Base-by-base conservation (phyloP, 331 rosid species). In the Acacia pycnantha region DNA sequence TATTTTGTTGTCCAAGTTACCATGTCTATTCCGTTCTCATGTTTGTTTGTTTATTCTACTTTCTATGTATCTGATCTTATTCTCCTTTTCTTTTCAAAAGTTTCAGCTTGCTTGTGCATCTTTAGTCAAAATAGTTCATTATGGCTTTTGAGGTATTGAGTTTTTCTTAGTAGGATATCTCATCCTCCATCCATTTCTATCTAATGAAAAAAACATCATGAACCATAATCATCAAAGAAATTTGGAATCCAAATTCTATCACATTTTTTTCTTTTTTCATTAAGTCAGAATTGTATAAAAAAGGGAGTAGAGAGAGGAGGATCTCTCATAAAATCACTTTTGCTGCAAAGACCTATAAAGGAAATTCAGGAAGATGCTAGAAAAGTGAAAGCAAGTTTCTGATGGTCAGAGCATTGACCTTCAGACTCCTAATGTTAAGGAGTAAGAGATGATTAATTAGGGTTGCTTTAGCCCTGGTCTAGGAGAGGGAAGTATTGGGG, bases 161-260 rank as follows among this genome's bases (percentile, higher is more conserved):
- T 70, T 21, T 12, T 44, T n/a, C 75, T 35, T 35, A 9, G 47
- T 18, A 19, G 15, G 48, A 37, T 37, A 35, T 67, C 48, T 67
- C 27, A 67, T 35, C 48, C 26, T 66, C 47, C 71, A 65, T 24
- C 44, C 24, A 11, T 22, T 70, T 44, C 75, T 44, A 37, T 70
- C 26, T 43, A 43, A 44, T 22, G n/a, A 44, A 40, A 69, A 37
- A 44, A 70, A 8, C 41, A 43, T 44, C 9, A 18, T 6, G 31
- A 59, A 41, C 76, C 75, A 47, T 15, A 37, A 11, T 67, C 78
- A 58, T 78, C 31, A n/a, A 73, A 58, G 75, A 56, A 47, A 82
- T 74, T 40, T 59, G 46, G 37, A 77, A 43, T 66, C 79, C 47
- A 68, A 78, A 68, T 68, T 82, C n/a, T 74, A 7, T 43, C 12